These are phyloP conservation scores for Zopfia rhizophila DNA, from an alignment of 2,329 filamentous ascomycete species.

Conservation along the genomic window DNA sequence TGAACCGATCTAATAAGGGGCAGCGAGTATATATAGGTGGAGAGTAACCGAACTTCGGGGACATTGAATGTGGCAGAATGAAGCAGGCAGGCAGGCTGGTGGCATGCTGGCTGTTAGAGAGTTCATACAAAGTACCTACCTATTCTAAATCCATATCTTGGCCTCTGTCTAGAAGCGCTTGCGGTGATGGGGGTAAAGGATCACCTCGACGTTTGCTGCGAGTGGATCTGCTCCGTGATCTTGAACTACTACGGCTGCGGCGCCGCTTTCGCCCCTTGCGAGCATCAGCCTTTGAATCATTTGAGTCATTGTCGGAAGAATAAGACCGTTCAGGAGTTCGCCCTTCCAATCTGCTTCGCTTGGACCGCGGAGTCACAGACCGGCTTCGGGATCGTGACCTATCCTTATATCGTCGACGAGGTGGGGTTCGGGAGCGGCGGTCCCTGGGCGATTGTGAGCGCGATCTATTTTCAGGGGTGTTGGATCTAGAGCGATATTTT, in stretches of 20 bases:
- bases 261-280: slow-evolving; percentile 58
- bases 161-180: too few species aligned
- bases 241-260: slow-evolving; percentile 32
- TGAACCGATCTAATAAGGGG: too few species aligned
- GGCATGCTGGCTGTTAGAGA: too few species aligned
- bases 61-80: too few species aligned
- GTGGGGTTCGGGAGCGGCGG: slow-evolving; percentile 1
- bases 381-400: slow-evolving; percentile 47
- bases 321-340: slow-evolving; percentile 58
- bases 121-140: too few species aligned
- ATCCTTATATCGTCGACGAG: slow-evolving; percentile 53
- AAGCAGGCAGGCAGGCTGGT: too few species aligned
- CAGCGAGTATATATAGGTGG: too few species aligned
- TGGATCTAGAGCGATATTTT: slow-evolving; percentile 61
- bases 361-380: slow-evolving; percentile 51
- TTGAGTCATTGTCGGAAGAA: slow-evolving; percentile 54
- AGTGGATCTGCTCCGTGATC: slow-evolving; percentile 33
- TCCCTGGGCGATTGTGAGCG: slow-evolving; percentile 65
- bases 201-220: slow-evolving; percentile 20
- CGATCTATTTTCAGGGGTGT: slow-evolving; percentile 59
- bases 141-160: too few species aligned
- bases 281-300: slow-evolving; percentile 61
- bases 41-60: too few species aligned
- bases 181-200: too few species aligned
- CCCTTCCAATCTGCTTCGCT: slow-evolving; percentile 48